Conservation (phyloP, 169 alveolate species). For the Cryptosporidium ryanae region DNA sequence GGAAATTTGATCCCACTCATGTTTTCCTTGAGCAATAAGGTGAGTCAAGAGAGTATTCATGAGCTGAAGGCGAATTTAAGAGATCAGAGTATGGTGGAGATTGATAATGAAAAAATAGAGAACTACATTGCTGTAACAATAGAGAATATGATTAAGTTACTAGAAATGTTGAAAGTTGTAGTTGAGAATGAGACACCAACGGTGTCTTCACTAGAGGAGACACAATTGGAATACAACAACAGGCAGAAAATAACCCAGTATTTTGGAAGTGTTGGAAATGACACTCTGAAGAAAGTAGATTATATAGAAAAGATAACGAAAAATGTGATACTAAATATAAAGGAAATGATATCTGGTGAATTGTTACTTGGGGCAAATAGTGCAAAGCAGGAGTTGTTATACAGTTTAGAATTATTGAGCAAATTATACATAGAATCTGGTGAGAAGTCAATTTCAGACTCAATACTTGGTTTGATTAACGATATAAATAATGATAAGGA, state of each 20-base stretch:
- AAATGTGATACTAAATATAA: slow-evolving; percentile 23
- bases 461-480: not conserved
- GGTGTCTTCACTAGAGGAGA: slow-evolving; percentile 30
- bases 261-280: not conserved
- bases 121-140: too few relatives aligned
- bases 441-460: slow-evolving; percentile 16
- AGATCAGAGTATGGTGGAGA: too few relatives aligned
- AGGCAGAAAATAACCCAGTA: not conserved
- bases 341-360: slow-evolving; percentile 34
- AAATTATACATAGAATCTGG: slow-evolving; percentile 13
- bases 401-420: slow-evolving; percentile 5
- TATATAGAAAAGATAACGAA: slow-evolving; percentile 37
- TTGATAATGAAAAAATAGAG: too few relatives aligned
- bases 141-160: slow-evolving; percentile 11
- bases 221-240: slow-evolving; percentile 19
- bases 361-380: slow-evolving; percentile 61
- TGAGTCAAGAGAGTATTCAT: too few relatives aligned
- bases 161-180: slow-evolving; percentile 30
- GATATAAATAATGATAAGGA: slow-evolving; percentile 29
- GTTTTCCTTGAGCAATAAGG: too few relatives aligned
- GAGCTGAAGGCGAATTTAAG: too few relatives aligned
- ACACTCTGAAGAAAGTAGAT: not conserved
- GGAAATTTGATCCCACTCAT: too few relatives aligned
- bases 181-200: slow-evolving; percentile 62
- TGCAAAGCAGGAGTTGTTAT: slow-evolving; percentile 28